A percentile compares a stretch with the other conserved stretches of the same genome.
Conservation (phyloP, 345 rosid species). For the Kernera saxatilis region DNA sequence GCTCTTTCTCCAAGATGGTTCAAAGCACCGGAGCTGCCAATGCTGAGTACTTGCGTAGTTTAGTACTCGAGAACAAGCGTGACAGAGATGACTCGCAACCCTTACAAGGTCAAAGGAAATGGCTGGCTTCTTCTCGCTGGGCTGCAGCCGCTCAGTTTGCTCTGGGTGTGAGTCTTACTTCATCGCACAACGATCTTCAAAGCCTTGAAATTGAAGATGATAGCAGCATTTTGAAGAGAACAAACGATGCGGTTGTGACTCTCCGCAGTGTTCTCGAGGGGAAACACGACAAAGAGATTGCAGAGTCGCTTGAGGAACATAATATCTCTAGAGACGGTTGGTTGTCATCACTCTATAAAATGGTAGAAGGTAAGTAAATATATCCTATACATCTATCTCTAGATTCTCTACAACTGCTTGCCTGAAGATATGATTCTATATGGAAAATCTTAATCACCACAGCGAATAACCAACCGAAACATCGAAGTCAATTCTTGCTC, state of each 20-base stretch:
- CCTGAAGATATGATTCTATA: neutral
- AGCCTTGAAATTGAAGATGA: slow-evolving; percentile 49
- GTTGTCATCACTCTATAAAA: slow-evolving; percentile 82
- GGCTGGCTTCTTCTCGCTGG: slow-evolving; percentile 80
- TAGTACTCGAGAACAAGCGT: slow-evolving; percentile 52
- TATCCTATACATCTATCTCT: neutral
- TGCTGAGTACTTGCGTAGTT: slow-evolving; percentile 84
- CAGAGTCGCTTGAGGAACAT: slow-evolving; percentile 40
- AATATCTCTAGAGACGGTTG: slow-evolving; percentile 67
- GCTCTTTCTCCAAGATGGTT: slow-evolving; percentile 95
- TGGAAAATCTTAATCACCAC: neutral
- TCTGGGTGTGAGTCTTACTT: slow-evolving; percentile 61
- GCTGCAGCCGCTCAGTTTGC: slow-evolving; percentile 79
- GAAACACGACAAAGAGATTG: slow-evolving; percentile 62
- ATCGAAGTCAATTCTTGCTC: neutral
- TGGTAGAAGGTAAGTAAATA: slow-evolving; percentile 67
- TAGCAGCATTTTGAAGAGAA: slow-evolving; percentile 54
- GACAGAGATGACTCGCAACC: slow-evolving; percentile 11
- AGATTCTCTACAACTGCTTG: neutral
- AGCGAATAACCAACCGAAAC: neutral
- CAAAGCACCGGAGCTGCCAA: slow-evolving; percentile 95
- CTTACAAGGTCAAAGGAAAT: slow-evolving; percentile 21
- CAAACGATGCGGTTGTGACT: slow-evolving; percentile 72
- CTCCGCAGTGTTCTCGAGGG: slow-evolving; percentile 74
- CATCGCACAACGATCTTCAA: slow-evolving; percentile 64